Evolutionary conservation across 495 filamentous ascomycete genomes (phyloP), one percentile per base, ranked within the genome.

Genomic region (Xylaria flabelliformis): DNA sequence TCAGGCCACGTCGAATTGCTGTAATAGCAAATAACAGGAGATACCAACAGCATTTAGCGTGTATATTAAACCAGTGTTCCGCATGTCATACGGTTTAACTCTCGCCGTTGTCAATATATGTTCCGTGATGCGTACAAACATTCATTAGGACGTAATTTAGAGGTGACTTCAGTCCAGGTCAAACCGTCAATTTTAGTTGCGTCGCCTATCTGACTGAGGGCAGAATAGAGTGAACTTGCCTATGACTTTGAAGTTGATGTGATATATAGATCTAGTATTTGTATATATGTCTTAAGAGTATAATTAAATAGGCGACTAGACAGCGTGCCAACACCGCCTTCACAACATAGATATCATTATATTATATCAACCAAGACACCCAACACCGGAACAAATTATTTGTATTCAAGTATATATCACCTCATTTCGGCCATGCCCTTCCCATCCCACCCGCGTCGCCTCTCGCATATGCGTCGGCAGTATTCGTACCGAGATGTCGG

Each of bases 401-500:
- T 2, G 26, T 72, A 59, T 42, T 51, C 8, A 19, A 50, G 36
- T 41, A 62, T 32, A 41, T 55, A 10, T 24, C 12, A 3, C 15
- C 64, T 69, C 29, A 75, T 6, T 67, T 71, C 21, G 71, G 71
- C 67, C 63, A 75, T 36, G 71, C 46, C 53, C 10, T 68, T 24
- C 74, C 74, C 8, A 59, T 59, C 3, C 19, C 46, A 9, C 67
- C 79, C 36, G 73, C 64, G 61, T 67, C 59, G 4, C 76, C 78
- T 29, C 48, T 74, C 0, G 70, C 75, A 63, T 67, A 75, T 9
- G 69, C 70, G 21, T 19, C 64, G 10, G 76, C 73, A 19, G 70
- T 50, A 24, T 80, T 69, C 10, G 78, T 82, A 46, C 78, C 78
- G 41, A 83, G 41, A 55, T 78, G 61, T 13, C 75, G 64, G 0